Evolutionary conservation across 2,329 filamentous ascomycete genomes (phyloP).

Genomic region (Juglanconis sp.): DNA sequence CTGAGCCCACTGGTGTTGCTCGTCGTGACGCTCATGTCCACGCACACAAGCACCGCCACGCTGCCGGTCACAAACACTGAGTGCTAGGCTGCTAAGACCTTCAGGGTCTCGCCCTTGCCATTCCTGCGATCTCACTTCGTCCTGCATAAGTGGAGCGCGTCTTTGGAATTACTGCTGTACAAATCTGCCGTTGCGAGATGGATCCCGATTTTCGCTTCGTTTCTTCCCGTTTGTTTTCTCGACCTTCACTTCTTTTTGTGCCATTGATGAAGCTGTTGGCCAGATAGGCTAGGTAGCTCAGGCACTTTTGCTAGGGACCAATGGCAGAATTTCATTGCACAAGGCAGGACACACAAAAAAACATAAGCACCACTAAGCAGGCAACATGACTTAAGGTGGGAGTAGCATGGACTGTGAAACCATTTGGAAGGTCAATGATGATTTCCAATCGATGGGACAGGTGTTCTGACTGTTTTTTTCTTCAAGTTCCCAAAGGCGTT

Average conservation of each 20-base stretch:
- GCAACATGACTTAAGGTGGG: not conserved
- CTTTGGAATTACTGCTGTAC: conserved; percentile 15
- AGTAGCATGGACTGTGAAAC: conserved; percentile 18
- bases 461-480: conserved; percentile 1
- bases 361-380: conserved; percentile 6
- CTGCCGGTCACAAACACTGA: conserved; percentile 18
- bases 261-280: conserved; percentile 17
- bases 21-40: conserved; percentile 39
- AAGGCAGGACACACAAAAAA: conserved; percentile 11
- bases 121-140: conserved; percentile 11
- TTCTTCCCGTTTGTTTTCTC: conserved; percentile 4
- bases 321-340: conserved; percentile 14
- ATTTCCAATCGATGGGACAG: not conserved
- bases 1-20: conserved; percentile 27
- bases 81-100: not conserved
- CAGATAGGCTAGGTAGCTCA: conserved; percentile 15
- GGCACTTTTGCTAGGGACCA: conserved; percentile 15
- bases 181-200: conserved; percentile 17
- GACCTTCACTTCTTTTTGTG: conserved; percentile 10
- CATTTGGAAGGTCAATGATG: not conserved
- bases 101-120: conserved; percentile 1
- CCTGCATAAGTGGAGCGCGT: conserved; percentile 16
- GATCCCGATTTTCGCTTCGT: conserved; percentile 10
- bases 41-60: conserved; percentile 34
- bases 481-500: conserved; percentile 5